Conservation (phyloP, 768 basidiomycete species). For the Lepiota brunneoincarnata region DNA sequence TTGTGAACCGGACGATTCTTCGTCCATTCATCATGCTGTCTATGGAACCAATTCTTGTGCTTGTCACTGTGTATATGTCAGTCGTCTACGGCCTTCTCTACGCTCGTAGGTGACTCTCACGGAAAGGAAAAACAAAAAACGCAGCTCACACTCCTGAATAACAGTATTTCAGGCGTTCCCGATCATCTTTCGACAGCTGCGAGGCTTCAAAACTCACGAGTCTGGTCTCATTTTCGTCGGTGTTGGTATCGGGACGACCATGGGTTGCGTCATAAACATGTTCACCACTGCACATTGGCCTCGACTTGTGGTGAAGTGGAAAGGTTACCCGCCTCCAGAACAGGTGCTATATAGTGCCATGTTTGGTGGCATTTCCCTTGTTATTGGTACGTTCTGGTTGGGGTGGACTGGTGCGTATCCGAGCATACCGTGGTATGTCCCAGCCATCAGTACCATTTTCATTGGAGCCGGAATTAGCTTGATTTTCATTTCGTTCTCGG, state of each 20-base stretch:
- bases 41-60: constrained; percentile 60
- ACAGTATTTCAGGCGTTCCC: constrained; percentile 61
- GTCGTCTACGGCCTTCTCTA: constrained; percentile 61
- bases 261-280: constrained; percentile 41
- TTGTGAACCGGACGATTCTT: constrained; percentile 54
- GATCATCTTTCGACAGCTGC: constrained; percentile 37
- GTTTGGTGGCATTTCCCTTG: constrained; percentile 51
- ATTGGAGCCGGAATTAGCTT: constrained; percentile 47
- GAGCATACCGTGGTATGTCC: constrained; percentile 57
- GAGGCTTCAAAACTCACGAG: constrained; percentile 37
- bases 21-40: constrained; percentile 62
- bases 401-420: constrained; percentile 57
- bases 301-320: constrained; percentile 42
- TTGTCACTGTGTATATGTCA: constrained; percentile 61
- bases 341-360: constrained; percentile 53
- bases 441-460: constrained; percentile 46
- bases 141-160: background rate
- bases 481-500: constrained; percentile 62
- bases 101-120: constrained; percentile 37
- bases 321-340: constrained; percentile 61
- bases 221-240: constrained; percentile 57
- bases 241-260: constrained; percentile 45
- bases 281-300: constrained; percentile 36
- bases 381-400: constrained; percentile 65
- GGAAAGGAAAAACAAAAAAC: background rate